Base-by-base conservation (phyloP, 768 basidiomycete genomes). In the Suillus luteus region DNA sequence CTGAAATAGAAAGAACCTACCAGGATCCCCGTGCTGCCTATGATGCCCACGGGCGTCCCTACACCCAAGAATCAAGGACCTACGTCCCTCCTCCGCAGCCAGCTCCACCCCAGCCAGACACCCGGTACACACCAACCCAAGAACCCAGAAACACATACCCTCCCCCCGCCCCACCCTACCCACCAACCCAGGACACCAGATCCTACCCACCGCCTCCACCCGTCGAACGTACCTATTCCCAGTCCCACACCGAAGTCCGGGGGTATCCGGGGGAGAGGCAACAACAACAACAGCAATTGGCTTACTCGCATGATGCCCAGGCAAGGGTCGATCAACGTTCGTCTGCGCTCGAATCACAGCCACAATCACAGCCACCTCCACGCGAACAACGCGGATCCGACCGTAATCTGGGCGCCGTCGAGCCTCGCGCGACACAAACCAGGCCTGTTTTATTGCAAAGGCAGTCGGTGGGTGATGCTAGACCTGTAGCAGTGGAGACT, bases 391-490 rank as follows among this genome's bases (percentile, higher is more conserved):
- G 72, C 68, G 40, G 67, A 8, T 17, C 63, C 66, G 15, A 72
- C 69, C 19, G 74, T 69, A 54, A 64, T 71, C n/a, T 69, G 37
- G 31, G n/a, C 64, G 46, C 70, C 68, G 55, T 57, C 5, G 55
- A 57, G 9, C 37, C 22, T 5, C 55, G 55, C 14, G 37, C 37
- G 0, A 9, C 38, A 14, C 37, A 57, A 10, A 38, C 27, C 4
- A 24, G 55, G 24, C 55, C 55, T 57, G 5, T 8, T 17, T 57
- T 57, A 5, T 27, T 57, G 10, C 55, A 57, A 17, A 57, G 55
- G 24, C 55, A 57, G 31, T 54, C 52, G 19, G 52, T 11, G 31
- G 15, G 49, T 4, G 52, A 54, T 54, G 31, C 5, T 19, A 54
- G 52, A n/a, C 14, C 31, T 51, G 15, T 51, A 27, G n/a, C 46